Base-by-base conservation (phyloP, 768 basidiomycete species). In the Heimioporus sp. region DNA sequence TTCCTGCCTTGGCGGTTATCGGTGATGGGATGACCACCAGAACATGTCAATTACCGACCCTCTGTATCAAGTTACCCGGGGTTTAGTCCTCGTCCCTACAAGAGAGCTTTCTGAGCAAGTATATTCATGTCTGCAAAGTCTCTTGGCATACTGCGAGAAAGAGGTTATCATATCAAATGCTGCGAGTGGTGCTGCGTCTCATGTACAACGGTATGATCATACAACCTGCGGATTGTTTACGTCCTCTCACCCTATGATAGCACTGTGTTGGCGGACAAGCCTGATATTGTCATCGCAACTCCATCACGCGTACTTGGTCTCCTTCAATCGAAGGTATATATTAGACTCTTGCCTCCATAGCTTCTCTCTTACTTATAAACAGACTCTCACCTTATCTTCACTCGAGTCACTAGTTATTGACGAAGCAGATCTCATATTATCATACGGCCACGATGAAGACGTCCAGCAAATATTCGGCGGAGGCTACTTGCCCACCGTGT, bases 351-450 rank as follows among this genome's bases (percentile, higher is more conserved):
- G 15, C 24, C n/a, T 30, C 5, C 28, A n/a, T 2, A 3, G 5
- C 19, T 44, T 15, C 37, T 4, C 2, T 36, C 54, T 55, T 16
- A 69, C 35, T n/a, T 10, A 20, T 20, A 34, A 28, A 1, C 53
- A 91, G 88, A 74, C 83, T 0, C 73, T 98, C 9, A 78, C 76
- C 3, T 71, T 94, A 0, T 62, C 78, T 12, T 76, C 80, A 1
- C 72, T 98, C 30, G 89, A 92, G 42, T 88, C 90, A 5, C 81
- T 99, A 16, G 89, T 96, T 28, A 95, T 99, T 51, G 97, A 99
- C 66, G 97, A 99, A 72, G 97, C 97, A 20, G 97, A 98, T 66
- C 81, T 98, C 35, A 90, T 99, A 47, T 78, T 99, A 17, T 98
- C 95, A 0, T 99, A 98, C 65, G 97, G 97, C 3, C 92, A 98